Evolutionary conservation across 768 basidiomycete species (phyloP), one percentile per base, ranked within the genome.

Genomic region (Lentinula sp.): DNA sequence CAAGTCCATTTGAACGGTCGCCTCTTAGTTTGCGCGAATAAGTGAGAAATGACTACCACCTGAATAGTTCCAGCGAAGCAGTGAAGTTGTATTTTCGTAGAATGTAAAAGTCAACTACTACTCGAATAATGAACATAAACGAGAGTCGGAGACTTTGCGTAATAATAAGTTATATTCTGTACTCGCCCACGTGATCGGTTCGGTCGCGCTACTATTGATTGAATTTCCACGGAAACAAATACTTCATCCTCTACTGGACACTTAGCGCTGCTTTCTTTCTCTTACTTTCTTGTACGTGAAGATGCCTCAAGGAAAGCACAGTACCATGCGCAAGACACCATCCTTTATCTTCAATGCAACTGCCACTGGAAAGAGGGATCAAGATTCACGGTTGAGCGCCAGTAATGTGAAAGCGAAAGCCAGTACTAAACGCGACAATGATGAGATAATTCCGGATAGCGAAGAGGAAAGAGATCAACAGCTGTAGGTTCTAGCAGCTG

Each of bases 391-490:
- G 31, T 46, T 39, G 34, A n/a, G 51, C 32, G 37, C 31, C 31
- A 59, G 46, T n/a, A 18, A 31, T 43, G 23, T 35, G 15, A 34
- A 43, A n/a, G 56, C 53, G 15, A 34, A 43, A n/a, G 56, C 16
- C 40, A 35, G 9, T 46, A 34, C n/a, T 35, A 16, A 16, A 50
- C 18, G 32, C 34, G 18, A n/a, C 18, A 18, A 35, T 6, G 6
- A 3, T 21, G 77, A 80, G 64, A 66, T 81, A 48, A 69, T 79
- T 40, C 76, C 77, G 10, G 79, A 84, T 64, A 83, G 80, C 61
- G 81, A 82, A 64, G 80, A 83, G 57, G 80, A 82, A 66, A 70
- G 74, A 56, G 64, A 65, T 75, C 78, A 64, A 32, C 4, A 18
- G 3, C 21, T 13, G 57, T 59, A 13, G 11, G 57, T 75, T 62